A percentile compares a stretch with the other conserved stretches of the same genome.
Evolutionary conservation across 345 rosid species (phyloP).

Genomic region (Schrenkiella parvula): DNA sequence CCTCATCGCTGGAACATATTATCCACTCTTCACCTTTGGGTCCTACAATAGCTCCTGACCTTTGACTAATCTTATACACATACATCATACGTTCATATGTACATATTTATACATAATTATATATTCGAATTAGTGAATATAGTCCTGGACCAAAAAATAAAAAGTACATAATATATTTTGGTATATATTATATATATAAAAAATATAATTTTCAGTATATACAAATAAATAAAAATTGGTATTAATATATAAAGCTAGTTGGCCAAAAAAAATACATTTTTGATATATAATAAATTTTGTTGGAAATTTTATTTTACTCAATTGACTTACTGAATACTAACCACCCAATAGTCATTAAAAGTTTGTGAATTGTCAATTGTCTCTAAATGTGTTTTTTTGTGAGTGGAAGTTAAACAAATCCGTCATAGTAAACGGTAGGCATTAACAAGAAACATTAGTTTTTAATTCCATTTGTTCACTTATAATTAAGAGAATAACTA

Average conservation of each 20-base stretch:
- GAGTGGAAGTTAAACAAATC: neutral
- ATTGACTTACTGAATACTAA: neutral
- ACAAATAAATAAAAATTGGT: no score
- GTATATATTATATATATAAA: no score
- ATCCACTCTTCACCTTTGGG: constrained; percentile 17
- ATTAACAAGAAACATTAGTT: neutral
- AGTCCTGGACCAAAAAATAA: no score
- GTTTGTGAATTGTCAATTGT: neutral
- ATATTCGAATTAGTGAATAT: no score
- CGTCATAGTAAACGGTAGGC: neutral
- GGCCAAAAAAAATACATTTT: no score
- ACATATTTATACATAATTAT: no score
- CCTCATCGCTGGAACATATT: constrained; percentile 26
- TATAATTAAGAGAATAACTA: no score
- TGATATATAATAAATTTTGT: neutral
- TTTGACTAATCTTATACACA: constrained; percentile 8
- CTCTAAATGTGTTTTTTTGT: neutral
- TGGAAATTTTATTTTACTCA: neutral
- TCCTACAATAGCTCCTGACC: neutral
- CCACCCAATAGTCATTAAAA: neutral
- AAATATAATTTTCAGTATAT: no score
- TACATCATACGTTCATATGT: no score
- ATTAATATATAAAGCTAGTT: no score
- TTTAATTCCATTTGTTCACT: neutral
- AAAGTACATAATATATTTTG: no score